phyloP scores from a whole-genome alignment of 768 basidiomycete genomes.

The Boletus tomentosulus region DNA sequence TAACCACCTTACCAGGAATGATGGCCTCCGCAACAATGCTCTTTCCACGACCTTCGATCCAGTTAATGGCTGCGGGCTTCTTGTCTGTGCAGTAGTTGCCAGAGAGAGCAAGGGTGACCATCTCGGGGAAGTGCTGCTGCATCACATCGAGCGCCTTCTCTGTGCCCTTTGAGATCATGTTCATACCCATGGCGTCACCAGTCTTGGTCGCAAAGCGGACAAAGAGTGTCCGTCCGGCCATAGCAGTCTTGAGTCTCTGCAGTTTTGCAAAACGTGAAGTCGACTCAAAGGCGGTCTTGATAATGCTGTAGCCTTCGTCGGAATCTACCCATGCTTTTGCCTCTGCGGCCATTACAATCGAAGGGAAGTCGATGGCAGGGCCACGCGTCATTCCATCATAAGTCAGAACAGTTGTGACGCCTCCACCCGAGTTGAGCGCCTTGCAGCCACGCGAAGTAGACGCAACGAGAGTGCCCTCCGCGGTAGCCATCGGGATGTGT shows the following conservation, averaged over 20 bases:
- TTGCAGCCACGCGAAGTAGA: conserved; percentile 98
- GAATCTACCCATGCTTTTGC: conserved; percentile 88
- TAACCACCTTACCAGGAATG: conserved; percentile 83
- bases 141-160: conserved; percentile 88
- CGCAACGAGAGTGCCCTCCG: conserved; percentile 98
- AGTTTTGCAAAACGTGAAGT: conserved; percentile 92
- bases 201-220: conserved; percentile 92
- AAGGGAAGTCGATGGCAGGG: conserved; percentile 95
- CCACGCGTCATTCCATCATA: conserved; percentile 98
- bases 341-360: conserved; percentile 69
- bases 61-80: conserved; percentile 99
- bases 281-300: conserved; percentile 87
- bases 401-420: conserved; percentile 89
- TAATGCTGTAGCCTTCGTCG: conserved; percentile 66
- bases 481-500: conserved; percentile 98
- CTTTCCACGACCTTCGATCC: conserved; percentile 99
- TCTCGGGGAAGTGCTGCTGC: conserved; percentile 79
- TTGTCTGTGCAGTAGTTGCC: conserved; percentile 99
- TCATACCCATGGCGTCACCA: conserved; percentile 99
- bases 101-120: conserved; percentile 85
- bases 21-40: conserved; percentile 95
- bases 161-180: conserved; percentile 99
- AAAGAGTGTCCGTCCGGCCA: conserved; percentile 92
- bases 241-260: conserved; percentile 77
- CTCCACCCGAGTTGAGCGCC: conserved; percentile 93